Percentiles rank a stretch among this genome's conserved stretches.
phyloP scores from a whole-genome alignment of 176 grass and related monocot genomes.

The sorghum (Sorghum bicolor) region DNA sequence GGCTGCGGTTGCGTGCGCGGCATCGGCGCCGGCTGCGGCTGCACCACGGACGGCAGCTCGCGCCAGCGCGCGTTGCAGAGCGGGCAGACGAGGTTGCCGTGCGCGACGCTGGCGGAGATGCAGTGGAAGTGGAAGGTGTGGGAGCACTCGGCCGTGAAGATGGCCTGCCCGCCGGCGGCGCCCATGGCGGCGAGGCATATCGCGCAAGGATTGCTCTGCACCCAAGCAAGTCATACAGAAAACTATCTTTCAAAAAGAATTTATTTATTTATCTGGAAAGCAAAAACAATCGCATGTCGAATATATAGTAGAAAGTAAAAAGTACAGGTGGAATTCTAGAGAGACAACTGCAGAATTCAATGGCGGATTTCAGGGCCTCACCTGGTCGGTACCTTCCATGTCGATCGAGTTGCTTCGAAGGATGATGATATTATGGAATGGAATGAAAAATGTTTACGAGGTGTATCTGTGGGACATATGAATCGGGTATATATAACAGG shows the following conservation, averaged over 20 bases:
- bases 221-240: background rate
- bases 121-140: slow-evolving; percentile 76
- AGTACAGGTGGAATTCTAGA: background rate
- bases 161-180: slow-evolving; percentile 36
- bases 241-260: background rate
- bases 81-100: slow-evolving; percentile 62
- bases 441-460: background rate
- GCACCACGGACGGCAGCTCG: slow-evolving; percentile 37
- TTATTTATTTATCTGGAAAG: background rate
- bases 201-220: slow-evolving; percentile 47
- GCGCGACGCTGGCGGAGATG: slow-evolving; percentile 51
- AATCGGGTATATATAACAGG: background rate
- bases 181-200: slow-evolving; percentile 52
- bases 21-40: background rate
- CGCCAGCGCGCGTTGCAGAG: slow-evolving; percentile 64
- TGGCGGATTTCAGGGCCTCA: background rate
- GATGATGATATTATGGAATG: background rate
- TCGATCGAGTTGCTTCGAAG: background rate
- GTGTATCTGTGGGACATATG: background rate
- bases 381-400: slow-evolving; percentile 25
- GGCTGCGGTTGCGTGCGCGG: background rate
- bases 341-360: background rate
- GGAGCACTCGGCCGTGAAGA: slow-evolving; percentile 72
- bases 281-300: background rate
- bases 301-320: too few relatives aligned